Percentiles rank a stretch among this genome's conserved stretches.
Evolutionary conservation across 768 basidiomycete species (phyloP).

Genomic region (Suillus occidentalis): DNA sequence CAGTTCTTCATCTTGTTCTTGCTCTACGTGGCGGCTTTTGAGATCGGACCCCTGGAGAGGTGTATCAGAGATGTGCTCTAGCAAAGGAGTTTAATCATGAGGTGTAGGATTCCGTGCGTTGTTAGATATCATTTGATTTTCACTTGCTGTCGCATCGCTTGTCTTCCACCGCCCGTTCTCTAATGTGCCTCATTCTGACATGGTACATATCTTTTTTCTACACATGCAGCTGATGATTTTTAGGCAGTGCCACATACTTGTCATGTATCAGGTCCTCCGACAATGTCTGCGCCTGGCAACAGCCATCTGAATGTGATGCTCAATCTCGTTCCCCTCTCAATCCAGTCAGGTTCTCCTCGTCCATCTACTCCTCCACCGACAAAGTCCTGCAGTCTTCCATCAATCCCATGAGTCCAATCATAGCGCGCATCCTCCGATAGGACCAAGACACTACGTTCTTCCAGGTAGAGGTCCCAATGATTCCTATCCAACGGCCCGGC

Average conservation of each 20-base stretch:
- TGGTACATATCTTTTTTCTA: background rate
- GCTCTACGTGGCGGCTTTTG: conserved; percentile 89
- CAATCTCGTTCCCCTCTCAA: conserved; percentile 57
- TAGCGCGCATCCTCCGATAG: conserved; percentile 83
- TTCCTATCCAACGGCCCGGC: conserved; percentile 7
- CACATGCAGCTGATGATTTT: conserved; percentile 1
- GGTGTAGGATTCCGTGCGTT: conserved; percentile 26
- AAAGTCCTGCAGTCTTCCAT: conserved; percentile 55
- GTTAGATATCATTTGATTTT: conserved; percentile 31
- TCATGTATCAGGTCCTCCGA: conserved; percentile 42
- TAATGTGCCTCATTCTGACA: background rate
- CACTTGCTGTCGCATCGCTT: conserved; percentile 11
- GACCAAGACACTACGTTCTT: conserved; percentile 73
- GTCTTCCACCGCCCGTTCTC: background rate
- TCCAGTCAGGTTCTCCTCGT: conserved; percentile 32
- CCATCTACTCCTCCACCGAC: conserved; percentile 38
- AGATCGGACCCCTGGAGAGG: conserved; percentile 8
- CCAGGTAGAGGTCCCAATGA: conserved; percentile 61
- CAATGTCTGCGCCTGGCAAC: conserved; percentile 78
- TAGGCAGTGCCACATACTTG: background rate
- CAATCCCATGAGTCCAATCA: conserved; percentile 87
- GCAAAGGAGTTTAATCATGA: conserved; percentile 11
- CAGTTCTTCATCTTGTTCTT: conserved; percentile 91
- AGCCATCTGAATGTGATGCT: conserved; percentile 90
- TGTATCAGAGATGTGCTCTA: conserved; percentile 2